Evolutionary conservation across 2,329 filamentous ascomycete species (phyloP), one percentile per base, ranked within the genome.

Genomic region (Apiospora saccharicola): DNA sequence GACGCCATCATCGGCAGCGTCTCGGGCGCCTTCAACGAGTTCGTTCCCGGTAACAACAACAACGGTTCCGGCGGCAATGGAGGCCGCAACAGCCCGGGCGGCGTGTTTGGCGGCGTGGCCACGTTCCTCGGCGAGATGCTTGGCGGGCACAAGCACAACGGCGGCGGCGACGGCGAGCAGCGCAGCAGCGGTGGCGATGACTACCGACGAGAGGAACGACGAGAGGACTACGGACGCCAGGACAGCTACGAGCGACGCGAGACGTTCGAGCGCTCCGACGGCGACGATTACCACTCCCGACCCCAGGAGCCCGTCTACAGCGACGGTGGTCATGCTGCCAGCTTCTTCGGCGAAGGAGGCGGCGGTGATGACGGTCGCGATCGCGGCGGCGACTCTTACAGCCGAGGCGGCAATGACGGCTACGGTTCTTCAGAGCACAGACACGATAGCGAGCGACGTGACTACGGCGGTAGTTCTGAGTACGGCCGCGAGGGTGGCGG

Each of bases 61-160:
- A 79, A 85, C 74, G 81, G 84, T 72, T 83, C 86, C 69, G 86
- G 85, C 8, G 86, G 87, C 41, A 30, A 61, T 41, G 44, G 67
- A 16, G 37, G 37, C 37, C 37, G 49, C 68, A 37, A 37, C 43
- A 68, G 44, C 67, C 69, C 71, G 70, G 77, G 71, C 73, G 82
- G 75, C 68, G 75, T 68, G 75, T 75, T 67, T 71, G 72, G 68
- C 71, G 72, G 70, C 69, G 72, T 70, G 76, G 73, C 70, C 75
- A 74, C 22, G 46, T 83, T 95, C n/a, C 87, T 96, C 14, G 89
- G 91, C 19, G 88, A 88, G 14, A 87, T 87, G 19, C 88, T 92
- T 3, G 67, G 67, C 70, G 85, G 86, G 8, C 47, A 49, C 69
- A 84, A 85, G 46, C 83, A 88, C 46, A 22, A 16, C 49, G 49